Percentiles rank a stretch among this genome's conserved stretches.
Conservation (phyloP, 1,284 basidiomycete genomes). For the Trametes pubescens region DNA sequence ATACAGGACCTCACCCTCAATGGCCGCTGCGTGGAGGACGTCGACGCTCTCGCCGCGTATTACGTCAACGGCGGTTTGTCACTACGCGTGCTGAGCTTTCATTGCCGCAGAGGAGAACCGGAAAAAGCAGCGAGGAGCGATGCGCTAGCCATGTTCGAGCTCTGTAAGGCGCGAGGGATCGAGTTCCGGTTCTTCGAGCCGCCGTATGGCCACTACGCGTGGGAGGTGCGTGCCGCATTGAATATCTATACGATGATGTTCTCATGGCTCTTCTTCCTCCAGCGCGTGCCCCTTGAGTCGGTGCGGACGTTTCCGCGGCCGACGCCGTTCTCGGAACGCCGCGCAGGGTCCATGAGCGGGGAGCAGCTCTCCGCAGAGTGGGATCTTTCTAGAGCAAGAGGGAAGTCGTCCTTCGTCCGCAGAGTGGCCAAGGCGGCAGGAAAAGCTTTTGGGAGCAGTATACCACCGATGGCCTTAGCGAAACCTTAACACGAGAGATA, state of each 20-base stretch:
- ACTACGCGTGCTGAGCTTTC: conserved; percentile 20
- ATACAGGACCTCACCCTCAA: conserved; percentile 1
- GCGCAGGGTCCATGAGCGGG: background rate
- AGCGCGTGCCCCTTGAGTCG: conserved; percentile 13
- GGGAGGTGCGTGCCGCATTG: conserved; percentile 19
- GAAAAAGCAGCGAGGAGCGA: background rate
- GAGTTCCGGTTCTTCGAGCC: conserved; percentile 22
- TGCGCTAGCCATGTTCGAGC: conserved; percentile 15
- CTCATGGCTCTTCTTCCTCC: too few species aligned
- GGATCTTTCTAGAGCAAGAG: background rate
- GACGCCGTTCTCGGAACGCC: conserved; percentile 9
- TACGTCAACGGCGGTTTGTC: background rate
- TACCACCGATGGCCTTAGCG: conserved; percentile 20
- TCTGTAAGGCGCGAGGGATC: conserved; percentile 12
- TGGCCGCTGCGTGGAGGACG: background rate
- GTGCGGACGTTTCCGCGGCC: conserved; percentile 13
- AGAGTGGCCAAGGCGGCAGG: conserved; percentile 9
- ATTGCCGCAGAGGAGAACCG: background rate
- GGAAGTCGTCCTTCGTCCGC: background rate
- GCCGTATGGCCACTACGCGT: conserved; percentile 21
- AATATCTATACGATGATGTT: background rate
- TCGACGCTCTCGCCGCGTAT: conserved; percentile 5
- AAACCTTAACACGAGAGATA: too few species aligned
- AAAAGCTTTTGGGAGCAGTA: conserved; percentile 14
- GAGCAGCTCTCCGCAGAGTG: background rate